phyloP scores from a whole-genome alignment of 1,284 basidiomycete species.

The Ceratobasidium sp. region DNA sequence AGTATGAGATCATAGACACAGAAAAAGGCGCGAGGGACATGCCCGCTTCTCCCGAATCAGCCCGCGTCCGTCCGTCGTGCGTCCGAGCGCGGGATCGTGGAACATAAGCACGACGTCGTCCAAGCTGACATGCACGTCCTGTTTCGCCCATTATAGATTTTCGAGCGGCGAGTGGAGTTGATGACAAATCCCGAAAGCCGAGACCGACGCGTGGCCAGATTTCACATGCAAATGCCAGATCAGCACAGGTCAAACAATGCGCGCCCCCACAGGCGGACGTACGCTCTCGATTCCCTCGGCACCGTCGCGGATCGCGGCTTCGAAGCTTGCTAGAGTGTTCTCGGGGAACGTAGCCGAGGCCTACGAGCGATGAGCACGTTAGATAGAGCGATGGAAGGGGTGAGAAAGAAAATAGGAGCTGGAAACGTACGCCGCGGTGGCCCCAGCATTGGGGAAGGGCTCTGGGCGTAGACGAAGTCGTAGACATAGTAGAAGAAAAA shows the following conservation, averaged over 20 bases:
- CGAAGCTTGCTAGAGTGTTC: conserved; percentile 93
- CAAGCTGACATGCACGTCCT: conserved; percentile 92
- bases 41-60: conserved; percentile 58
- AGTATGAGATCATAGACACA: conserved; percentile 18
- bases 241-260: conserved; percentile 50
- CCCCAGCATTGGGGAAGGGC: conserved; percentile 84
- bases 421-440: conserved; percentile 84
- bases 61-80: conserved; percentile 68
- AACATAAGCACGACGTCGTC: conserved; percentile 96
- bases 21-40: conserved; percentile 52
- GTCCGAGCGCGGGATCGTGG: conserved; percentile 75
- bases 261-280: conserved; percentile 53
- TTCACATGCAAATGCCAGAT: conserved; percentile 17
- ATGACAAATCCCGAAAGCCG: too few relatives aligned
- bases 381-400: conserved; percentile 39
- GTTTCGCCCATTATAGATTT: background rate
- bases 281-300: conserved; percentile 94
- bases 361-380: conserved; percentile 61
- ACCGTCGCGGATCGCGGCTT: conserved; percentile 92
- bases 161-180: too few relatives aligned
- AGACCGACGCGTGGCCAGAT: too few relatives aligned
- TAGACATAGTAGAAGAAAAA: conserved; percentile 3
- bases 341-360: conserved; percentile 90
- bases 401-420: too few relatives aligned
- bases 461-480: background rate